Evolutionary conservation across 306 rosid species (phyloP), one percentile per base, ranked within the genome.

Genomic region (Quercus variabilis): DNA sequence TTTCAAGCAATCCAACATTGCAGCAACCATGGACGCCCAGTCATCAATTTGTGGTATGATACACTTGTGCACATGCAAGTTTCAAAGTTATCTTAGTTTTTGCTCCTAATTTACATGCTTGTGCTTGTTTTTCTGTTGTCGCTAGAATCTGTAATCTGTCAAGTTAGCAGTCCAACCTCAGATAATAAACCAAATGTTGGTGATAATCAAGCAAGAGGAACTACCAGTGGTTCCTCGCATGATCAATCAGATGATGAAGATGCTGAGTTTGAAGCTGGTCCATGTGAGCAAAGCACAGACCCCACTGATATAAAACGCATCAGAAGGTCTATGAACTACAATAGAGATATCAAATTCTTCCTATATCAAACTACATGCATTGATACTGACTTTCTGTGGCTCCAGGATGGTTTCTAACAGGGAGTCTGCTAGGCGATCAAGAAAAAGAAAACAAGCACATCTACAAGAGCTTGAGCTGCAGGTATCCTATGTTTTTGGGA

Each of bases 151-250:
- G 14, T 78, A 78, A 78, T 26, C 77, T 67, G 25, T 1, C 90
- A 96, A 96, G 98, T 90, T 73, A 92, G 98, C 31, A 91, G 96
- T 76, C 97, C 97, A 28, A 74, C 87, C 63, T 92, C 97, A 19
- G 88, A 89, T 4, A 87, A 86, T 76, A 85, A 91, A 76, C 89
- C 90, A 69, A 77, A 56, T 55, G 73, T 74, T 55, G 7, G 82
- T 76, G 86, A 89, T 71, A 85, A 84, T 82, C 88, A 86, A 76
- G 83, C 80, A 54, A 87, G 84, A 85, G 94, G 88, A 78, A 86
- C 58, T 41, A 56, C 89, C 25, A 91, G 97, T 73, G 96, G 93
- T 62, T 90, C 97, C 20, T 92, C 97, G 6, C 88, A 60, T 28
- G 99, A 94, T 1, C 92, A 71, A 30, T 92, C 98, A 3, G 94